A percentile compares a stretch with the other conserved stretches of the same genome.
Evolutionary conservation across 768 basidiomycete species (phyloP).

Genomic region (Psilocybe azurescens): DNA sequence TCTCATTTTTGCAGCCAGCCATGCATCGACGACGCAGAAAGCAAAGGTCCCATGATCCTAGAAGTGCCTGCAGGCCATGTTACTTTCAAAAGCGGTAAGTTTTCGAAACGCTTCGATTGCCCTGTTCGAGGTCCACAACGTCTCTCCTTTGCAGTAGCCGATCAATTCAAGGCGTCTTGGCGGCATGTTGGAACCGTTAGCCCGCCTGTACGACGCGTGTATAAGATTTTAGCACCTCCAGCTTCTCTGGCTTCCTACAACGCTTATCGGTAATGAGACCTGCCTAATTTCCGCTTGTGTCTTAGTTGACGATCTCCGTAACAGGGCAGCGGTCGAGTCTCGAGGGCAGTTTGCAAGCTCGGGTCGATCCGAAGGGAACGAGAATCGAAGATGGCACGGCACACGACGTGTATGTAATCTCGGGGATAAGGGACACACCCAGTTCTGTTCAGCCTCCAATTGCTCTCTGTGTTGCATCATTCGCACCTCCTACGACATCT

Average conservation of each 20-base stretch:
- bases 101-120: background rate
- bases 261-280: conserved; percentile 55
- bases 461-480: conserved; percentile 73
- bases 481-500: conserved; percentile 66
- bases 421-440: conserved; percentile 63
- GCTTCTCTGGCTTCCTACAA: conserved; percentile 60
- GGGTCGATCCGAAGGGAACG: conserved; percentile 68
- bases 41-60: conserved; percentile 58
- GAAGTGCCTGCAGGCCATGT: conserved; percentile 64
- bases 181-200: conserved; percentile 59
- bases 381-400: conserved; percentile 80
- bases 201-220: conserved; percentile 63
- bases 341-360: conserved; percentile 60
- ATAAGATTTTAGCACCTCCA: conserved; percentile 63
- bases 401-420: conserved; percentile 68
- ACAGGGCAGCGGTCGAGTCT: conserved; percentile 59
- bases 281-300: no score
- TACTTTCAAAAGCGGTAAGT: conserved; percentile 69
- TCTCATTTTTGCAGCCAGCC: conserved; percentile 67
- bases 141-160: conserved; percentile 45
- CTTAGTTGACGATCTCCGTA: background rate
- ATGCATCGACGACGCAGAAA: conserved; percentile 60
- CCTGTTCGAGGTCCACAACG: background rate
- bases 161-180: conserved; percentile 76
- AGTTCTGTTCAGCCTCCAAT: conserved; percentile 57